Evolutionary conservation across 441 rosid genomes (phyloP), one percentile per base, ranked within the genome.

Genomic region (Syzygium syzygioides): DNA sequence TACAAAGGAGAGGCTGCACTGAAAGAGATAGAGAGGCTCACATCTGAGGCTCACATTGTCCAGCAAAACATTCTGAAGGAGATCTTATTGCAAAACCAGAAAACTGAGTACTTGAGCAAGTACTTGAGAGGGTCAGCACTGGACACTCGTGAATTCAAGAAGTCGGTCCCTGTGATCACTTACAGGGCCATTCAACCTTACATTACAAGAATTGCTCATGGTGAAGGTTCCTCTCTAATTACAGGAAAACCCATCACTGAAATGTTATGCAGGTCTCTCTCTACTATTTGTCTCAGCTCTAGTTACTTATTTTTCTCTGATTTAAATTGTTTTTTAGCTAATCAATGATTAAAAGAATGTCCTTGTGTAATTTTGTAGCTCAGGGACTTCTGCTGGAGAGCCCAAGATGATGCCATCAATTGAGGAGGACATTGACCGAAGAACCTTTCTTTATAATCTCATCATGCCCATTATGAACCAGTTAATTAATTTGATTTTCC

Each of bases 341-440:
- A 87, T 41, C 26, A 10, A 79, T 37, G 86, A 55, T 87, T 18
- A 86, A 32, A 32, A 88, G 37, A 79, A 41, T 86, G 55, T 80
- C 89, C 76, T 90, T 57, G 88, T 62, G 89, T 83, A 59, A 83
- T 90, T 90, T 91, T 89, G 79, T 94, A 96, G 99, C 93, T 97
- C 99, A 48, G 99, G 99, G 91, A 97, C 98, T 87, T 96, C 98
- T 87, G 98, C 93, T 62, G 98, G 99, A 87, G 95, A 97, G 92
- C 98, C 98, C 15, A 97, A 95, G 93, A 89, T 97, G 91, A 94
- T 93, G 94, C 99, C 99, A 53, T 94, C 99, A 1, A 95, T 96
- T 89, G 93, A 93, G 55, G 99, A 95, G 91, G 98, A 96, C 90
- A 96, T 95, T 90, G 97, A 96, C 88, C 97, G 99, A 57, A 96